Evolutionary conservation across 2,329 filamentous ascomycete species (phyloP).

Genomic region (Trichoderma aggressivum): DNA sequence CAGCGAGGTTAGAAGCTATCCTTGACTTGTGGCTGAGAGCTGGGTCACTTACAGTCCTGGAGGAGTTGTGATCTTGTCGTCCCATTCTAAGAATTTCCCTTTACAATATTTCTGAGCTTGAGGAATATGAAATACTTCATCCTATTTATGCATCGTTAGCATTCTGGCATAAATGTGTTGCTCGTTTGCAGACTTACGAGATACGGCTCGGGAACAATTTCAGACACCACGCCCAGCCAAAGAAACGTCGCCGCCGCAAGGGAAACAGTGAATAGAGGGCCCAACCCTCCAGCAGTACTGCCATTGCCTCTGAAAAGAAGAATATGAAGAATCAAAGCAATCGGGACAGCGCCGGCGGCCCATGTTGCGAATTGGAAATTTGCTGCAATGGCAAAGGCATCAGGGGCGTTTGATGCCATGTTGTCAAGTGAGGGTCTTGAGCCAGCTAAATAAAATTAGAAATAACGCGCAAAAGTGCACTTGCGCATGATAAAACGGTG

Average conservation of each 20-base stretch:
- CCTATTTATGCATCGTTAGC: constrained; percentile 46
- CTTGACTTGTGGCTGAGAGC: background rate
- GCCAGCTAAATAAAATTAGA: background rate
- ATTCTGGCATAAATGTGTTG: background rate
- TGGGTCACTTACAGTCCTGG: constrained; percentile 67
- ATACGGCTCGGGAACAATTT: constrained; percentile 50
- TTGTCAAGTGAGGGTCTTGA: background rate
- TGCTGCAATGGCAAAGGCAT: background rate
- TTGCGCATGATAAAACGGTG: background rate
- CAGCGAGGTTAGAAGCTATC: background rate
- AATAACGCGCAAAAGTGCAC: no score
- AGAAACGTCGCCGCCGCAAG: constrained; percentile 24
- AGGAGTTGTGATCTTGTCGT: constrained; percentile 95
- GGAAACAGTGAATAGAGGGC: constrained; percentile 19
- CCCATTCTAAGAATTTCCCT: constrained; percentile 74
- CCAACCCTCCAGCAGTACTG: background rate
- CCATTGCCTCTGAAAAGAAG: background rate
- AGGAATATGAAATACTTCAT: constrained; percentile 84
- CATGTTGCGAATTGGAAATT: constrained; percentile 8
- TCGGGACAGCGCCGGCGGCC: constrained; percentile 11
- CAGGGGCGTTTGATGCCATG: constrained; percentile 16
- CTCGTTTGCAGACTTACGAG: constrained; percentile 40
- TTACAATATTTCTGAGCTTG: constrained; percentile 86
- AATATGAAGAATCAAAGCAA: constrained; percentile 11
- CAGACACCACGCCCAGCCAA: constrained; percentile 27